A percentile compares a stretch with the other conserved stretches of the same genome.
Conservation (phyloP, 345 rosid genomes). For the Pelargonium nanum region DNA sequence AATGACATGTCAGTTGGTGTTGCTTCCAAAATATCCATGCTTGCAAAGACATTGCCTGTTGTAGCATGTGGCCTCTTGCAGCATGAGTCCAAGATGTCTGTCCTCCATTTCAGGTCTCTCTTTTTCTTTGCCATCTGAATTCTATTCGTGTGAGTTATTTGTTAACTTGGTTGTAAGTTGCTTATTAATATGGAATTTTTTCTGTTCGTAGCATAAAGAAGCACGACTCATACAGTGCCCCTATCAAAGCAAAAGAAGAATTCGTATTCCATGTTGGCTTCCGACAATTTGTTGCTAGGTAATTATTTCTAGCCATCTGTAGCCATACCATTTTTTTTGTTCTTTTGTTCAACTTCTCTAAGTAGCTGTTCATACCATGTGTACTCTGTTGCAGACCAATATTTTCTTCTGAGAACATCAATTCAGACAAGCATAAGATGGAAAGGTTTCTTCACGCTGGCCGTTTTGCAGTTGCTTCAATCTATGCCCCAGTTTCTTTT, state of each 20-base stretch:
- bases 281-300: constrained; percentile 89
- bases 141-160: constrained; percentile 6
- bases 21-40: constrained; percentile 45
- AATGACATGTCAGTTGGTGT: constrained; percentile 52
- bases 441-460: constrained; percentile 91
- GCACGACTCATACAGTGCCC: constrained; percentile 61
- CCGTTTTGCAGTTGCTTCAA: constrained; percentile 63
- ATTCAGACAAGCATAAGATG: constrained; percentile 92
- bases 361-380: constrained; percentile 8
- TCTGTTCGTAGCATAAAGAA: constrained; percentile 55
- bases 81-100: constrained; percentile 97
- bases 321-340: constrained; percentile 6
- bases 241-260: constrained; percentile 87
- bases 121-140: not conserved
- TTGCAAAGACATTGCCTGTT: constrained; percentile 37
- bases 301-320: constrained; percentile 8
- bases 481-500: constrained; percentile 80
- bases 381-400: constrained; percentile 50
- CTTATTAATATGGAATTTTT: constrained; percentile 2
- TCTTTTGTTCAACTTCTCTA: not conserved
- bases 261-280: constrained; percentile 86
- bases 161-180: not conserved
- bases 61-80: constrained; percentile 79
- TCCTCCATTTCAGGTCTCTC: constrained; percentile 81
- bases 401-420: constrained; percentile 66